Base-by-base conservation (phyloP, 2,329 filamentous ascomycete species). In the Monosporascus ibericus region DNA sequence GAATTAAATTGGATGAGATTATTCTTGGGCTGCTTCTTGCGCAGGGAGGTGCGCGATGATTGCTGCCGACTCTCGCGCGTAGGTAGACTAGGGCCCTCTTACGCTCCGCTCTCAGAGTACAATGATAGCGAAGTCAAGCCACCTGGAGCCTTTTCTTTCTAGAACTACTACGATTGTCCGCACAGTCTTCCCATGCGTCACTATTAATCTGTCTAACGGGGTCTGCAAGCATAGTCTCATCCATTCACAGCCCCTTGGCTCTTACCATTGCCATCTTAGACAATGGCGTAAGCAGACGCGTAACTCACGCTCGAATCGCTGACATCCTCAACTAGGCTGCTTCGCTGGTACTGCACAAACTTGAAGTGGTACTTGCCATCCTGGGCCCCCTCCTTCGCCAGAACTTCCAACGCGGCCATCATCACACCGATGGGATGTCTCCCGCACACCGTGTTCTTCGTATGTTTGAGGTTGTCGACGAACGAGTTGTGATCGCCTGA, bases 371-470 rank as follows among this genome's bases (percentile, higher is more conserved):
- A 71, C 59, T 73, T 77, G 5, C 63, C 68, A 11, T 70, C 57
- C 27, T 71, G 58, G n/a, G 53, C 54, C 3, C 48, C 55, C 49
- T 75, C 71, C 22, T 68, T 65, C 1, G 72, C 68, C 34, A 89
- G 65, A 48, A 77, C 72, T 71, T 96, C 92, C 55, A 97, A 70
- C 0, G 87, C 91, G 0, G 92, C 90, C 90, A 99, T 91, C 38
- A 88, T 81, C 4, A 97, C 86, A 0, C 94, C 92, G 62, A 99
- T 97, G 0, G 94, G 94, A 72, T 99, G 94, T 48, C 92, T 79
- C 3, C 94, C 94, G 65, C 94, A 99, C 0, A 99, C 90, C 0
- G 94, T 96, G 63, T 99, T 99, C 15, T 82, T 82, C 0, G 92
- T 97, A 37, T 81, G 72, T 49, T 76, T 71, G 20, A 99, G 70